These are phyloP conservation scores for Fusarium succisae DNA, from an alignment of 2,329 filamentous ascomycete species.

Conservation along the genomic window DNA sequence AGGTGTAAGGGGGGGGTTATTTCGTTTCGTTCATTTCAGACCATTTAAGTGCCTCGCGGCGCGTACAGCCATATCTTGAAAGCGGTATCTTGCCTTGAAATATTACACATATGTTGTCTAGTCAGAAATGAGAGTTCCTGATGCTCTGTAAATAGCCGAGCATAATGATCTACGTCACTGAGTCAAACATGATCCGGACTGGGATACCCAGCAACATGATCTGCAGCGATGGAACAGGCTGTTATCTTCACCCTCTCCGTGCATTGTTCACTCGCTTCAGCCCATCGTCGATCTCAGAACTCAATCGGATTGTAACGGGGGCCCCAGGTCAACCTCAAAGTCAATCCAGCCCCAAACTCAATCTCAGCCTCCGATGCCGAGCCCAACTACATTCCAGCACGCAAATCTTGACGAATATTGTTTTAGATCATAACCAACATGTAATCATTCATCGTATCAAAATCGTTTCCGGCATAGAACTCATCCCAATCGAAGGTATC, in stretches of 20 bases:
- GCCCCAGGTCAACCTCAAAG: not conserved
- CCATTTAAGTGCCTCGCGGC: constrained; percentile 1
- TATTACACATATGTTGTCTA: not conserved
- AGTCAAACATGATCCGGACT: not conserved
- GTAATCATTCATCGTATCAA: constrained; percentile 12
- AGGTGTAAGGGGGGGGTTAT: not conserved
- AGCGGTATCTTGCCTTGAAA: not conserved
- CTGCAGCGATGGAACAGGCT: not conserved
- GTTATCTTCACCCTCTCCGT: not conserved
- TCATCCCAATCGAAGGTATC: not conserved
- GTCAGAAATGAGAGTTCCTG: no score
- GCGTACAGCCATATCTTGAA: not conserved
- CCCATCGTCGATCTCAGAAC: not conserved
- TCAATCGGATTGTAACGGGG: constrained; percentile 14
- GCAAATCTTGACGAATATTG: not conserved
- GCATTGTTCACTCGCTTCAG: not conserved
- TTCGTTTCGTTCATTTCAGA: not conserved
- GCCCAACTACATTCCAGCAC: constrained; percentile 2
- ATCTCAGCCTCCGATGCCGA: constrained; percentile 5
- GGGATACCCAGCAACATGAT: not conserved
- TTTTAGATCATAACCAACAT: constrained; percentile 5
- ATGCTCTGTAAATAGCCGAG: not conserved
- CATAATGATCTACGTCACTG: not conserved
- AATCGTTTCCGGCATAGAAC: not conserved
- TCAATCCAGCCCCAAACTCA: constrained; percentile 8